Conservation (phyloP, 257 asterid genomes). For the Solanum megistacrolobum region DNA sequence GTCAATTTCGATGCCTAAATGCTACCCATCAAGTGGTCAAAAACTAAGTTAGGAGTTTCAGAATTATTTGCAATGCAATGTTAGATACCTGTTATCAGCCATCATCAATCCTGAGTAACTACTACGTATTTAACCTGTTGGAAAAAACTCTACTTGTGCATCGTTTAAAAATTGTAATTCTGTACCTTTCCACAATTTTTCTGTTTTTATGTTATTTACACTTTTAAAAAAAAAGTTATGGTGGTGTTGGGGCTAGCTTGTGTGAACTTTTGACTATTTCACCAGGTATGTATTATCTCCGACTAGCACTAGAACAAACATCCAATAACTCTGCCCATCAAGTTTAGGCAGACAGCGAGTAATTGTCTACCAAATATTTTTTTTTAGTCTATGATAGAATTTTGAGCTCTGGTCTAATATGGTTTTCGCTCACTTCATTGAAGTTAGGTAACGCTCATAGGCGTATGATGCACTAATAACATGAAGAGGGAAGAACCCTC, state of each 20-base stretch:
- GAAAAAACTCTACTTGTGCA: neutral
- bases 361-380: neutral
- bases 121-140: neutral
- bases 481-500: neutral
- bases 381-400: neutral
- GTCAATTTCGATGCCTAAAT: slow-evolving; percentile 24
- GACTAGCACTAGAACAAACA: neutral
- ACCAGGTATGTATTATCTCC: neutral
- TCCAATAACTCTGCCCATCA: neutral
- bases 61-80: neutral
- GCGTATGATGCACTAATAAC: neutral
- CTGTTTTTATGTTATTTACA: neutral
- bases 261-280: neutral
- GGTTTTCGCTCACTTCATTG: neutral
- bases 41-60: slow-evolving; percentile 1
- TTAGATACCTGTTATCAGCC: neutral
- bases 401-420: neutral
- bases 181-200: neutral
- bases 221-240: neutral
- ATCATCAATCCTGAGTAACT: neutral
- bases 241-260: neutral
- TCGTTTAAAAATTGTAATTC: neutral
- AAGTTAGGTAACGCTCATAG: neutral
- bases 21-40: slow-evolving; percentile 5
- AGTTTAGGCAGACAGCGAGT: neutral